Base-by-base conservation (phyloP, 306 rosid genomes). In the Trichosanthes truncata region DNA sequence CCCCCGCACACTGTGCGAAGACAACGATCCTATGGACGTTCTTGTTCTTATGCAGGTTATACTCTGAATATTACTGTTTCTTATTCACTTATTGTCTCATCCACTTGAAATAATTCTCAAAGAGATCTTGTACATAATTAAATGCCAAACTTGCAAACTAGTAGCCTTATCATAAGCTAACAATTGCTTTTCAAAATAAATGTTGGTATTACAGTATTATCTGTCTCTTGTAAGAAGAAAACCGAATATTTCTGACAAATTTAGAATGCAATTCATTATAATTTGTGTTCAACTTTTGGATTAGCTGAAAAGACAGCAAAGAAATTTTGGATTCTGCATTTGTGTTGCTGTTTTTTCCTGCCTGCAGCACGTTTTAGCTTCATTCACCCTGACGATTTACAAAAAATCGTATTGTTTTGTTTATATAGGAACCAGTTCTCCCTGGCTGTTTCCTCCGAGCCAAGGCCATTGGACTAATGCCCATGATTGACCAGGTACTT, bases 371-470 rank as follows among this genome's bases (percentile, higher is more conserved):
- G 69, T 13, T 31, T 15, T 62, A 18, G 25, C 72, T 20, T 55
- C 78, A 36, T 23, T 49, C 62, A 67, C 65, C 21, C 48, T 53
- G 33, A 25, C 1, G 15, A 80, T 46, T 26, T 31, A 78, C 48
- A 48, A 45, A 78, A 29, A 76, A 36, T 49, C 18, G 75, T 68
- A 67, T 87, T 35, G 17, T 63, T 87, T 63, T 29, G 80, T 84
- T 74, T 82, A 78, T n/a, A 23, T 76, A 96, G 98, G 99, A 96
- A 85, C 99, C 99, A 20, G 87, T 96, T 78, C 90, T 96, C 88
- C 97, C 99, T 40, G 99, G 99, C 78, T 90, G 96, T 84, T 96
- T 96, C 80, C 93, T 93, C 48, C 83, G 99, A 84, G 99, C 99
- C 76, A 88, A 81, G 80, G 93, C 98, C 86, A 89, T 96, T 74